Evolutionary conservation across 805 yeast species (phyloP), one percentile per base, ranked within the genome.

Genomic region (Ogataea minuta): DNA sequence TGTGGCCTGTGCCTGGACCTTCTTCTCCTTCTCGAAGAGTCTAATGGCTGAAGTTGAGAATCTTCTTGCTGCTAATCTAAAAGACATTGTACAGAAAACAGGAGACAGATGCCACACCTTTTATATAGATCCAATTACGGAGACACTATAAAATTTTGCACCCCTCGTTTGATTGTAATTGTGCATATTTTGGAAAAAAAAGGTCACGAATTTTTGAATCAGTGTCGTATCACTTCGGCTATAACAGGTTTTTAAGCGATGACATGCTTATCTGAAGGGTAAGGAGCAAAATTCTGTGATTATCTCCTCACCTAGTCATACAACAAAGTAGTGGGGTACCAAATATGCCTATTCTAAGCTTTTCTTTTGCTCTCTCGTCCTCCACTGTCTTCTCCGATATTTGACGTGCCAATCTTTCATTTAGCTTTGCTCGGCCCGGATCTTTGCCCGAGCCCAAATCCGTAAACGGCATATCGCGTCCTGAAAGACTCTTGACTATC

Each of bases 1-100:
- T 4, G 42, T 24, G 13, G 56, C 54, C 23, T 43, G 54, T 3
- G 52, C 50, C 34, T 50, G 34, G 16, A 41, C 29, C 27, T 49
- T 52, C 2, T 31, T 15, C 28, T 54, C 57, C n/a, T 46, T 47
- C 29, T 52, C 57, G 29, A 52, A 51, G 21, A 39, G 28, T 30
- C 39, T 34, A 23, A 41, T 30, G 2, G 46, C 41, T 6, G 51
- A 19, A 7, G 48, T 34, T n/a, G 57, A 39, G 32, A 53, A 51
- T 46, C 56, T 53, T 39, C 39, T 34, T 17, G 28, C 32, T 19
- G 36, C 28, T 24, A 36, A 23, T 37, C 41, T 37, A 17, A 31
- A 37, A 25, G 40, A 36, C 40, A 36, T 36, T 6, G 3, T 30
- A 13, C 26, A 17, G 29, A 28, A 8, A 11, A 14, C n/a, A 11